Percentiles rank a stretch among this genome's conserved stretches.
Evolutionary conservation across 306 rosid genomes (phyloP).

Genomic region (Vicia faba): DNA sequence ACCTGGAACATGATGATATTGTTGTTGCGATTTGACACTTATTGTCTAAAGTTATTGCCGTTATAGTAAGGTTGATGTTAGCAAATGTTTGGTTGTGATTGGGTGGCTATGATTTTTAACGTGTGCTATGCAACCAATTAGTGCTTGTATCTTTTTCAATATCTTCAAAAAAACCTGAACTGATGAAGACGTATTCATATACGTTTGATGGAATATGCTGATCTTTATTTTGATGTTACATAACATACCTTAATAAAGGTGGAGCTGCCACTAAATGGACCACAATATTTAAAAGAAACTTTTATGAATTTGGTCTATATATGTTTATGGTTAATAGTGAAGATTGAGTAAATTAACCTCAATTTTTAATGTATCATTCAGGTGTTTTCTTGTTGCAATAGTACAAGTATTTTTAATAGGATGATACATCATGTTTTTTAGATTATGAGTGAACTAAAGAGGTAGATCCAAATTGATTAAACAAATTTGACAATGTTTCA

Average conservation of each 20-base stretch:
- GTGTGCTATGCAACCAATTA: conserved; percentile 33
- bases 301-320: not conserved
- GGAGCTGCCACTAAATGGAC: not conserved
- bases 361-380: not conserved
- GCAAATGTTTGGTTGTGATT: conserved; percentile 36
- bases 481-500: too few relatives aligned
- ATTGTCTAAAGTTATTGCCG: conserved; percentile 27
- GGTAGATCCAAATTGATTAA: too few relatives aligned
- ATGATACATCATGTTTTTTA: too few relatives aligned
- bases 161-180: conserved; percentile 5
- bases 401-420: too few relatives aligned
- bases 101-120: conserved; percentile 40
- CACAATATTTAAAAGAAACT: not conserved
- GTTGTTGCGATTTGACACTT: conserved; percentile 45
- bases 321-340: not conserved
- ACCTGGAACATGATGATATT: conserved; percentile 37
- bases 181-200: conserved; percentile 16
- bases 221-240: conserved; percentile 8
- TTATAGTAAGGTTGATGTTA: conserved; percentile 21
- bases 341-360: not conserved
- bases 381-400: conserved; percentile 9
- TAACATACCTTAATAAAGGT: conserved; percentile 13
- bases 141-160: conserved; percentile 34
- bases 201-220: conserved; percentile 12
- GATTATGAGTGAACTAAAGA: too few relatives aligned